Evolutionary conservation across 129 eudicot genomes (phyloP).

Genomic region (Flaveria trinervia): DNA sequence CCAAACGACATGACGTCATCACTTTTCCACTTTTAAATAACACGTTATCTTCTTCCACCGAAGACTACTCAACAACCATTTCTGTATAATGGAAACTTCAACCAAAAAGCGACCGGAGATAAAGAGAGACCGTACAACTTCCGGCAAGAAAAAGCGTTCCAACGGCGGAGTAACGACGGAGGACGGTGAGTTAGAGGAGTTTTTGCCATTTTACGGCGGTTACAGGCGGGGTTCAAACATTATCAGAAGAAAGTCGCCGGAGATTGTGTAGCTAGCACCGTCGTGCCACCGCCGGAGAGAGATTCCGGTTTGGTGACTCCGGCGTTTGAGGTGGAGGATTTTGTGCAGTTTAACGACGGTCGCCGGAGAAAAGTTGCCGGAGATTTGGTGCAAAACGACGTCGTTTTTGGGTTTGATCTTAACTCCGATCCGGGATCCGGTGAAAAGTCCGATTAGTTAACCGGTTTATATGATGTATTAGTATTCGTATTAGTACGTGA

Average conservation of each 20-base stretch:
- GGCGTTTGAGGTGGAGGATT: slow-evolving; percentile 35
- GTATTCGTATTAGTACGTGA: neutral
- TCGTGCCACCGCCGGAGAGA: neutral
- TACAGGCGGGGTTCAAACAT: slow-evolving; percentile 13
- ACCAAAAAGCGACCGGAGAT: slow-evolving; percentile 27
- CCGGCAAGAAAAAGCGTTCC: slow-evolving; percentile 24
- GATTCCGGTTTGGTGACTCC: slow-evolving; percentile 6
- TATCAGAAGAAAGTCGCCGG: slow-evolving; percentile 14
- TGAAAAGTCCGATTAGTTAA: neutral
- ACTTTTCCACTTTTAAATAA: neutral
- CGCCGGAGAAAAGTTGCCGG: neutral
- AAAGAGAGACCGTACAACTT: neutral
- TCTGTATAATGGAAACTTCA: slow-evolving; percentile 6
- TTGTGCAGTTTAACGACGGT: slow-evolving; percentile 8
- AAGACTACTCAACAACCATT: neutral
- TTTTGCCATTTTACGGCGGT: slow-evolving; percentile 28
- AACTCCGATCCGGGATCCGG: slow-evolving; percentile 24
- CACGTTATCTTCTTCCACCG: neutral
- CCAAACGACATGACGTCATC: neutral
- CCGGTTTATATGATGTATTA: neutral
- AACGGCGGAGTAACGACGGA: slow-evolving; percentile 15
- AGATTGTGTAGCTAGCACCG: neutral
- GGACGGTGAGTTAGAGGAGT: slow-evolving; percentile 29
- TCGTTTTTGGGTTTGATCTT: slow-evolving; percentile 22
- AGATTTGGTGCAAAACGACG: neutral